Base-by-base conservation (phyloP, 768 basidiomycete species). In the Sporobolomyces phaffii region DNA sequence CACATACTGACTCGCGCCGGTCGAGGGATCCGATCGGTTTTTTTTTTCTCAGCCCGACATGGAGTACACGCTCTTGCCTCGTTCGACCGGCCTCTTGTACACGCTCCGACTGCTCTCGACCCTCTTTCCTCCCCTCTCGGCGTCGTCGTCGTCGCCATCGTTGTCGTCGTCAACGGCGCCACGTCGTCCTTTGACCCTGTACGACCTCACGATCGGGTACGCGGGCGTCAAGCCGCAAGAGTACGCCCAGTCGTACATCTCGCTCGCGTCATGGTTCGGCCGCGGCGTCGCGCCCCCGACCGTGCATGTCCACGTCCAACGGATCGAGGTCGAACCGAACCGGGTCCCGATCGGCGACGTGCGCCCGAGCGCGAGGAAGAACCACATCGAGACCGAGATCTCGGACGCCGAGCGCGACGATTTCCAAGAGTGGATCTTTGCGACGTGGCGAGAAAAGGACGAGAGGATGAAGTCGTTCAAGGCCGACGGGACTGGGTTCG, bases 181-280 rank as follows among this genome's bases (percentile, higher is more conserved):
- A n/a, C n/a, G n/a, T n/a, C n/a, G n/a, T n/a, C n/a, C n/a, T 15
- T 80, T 99, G 64, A 84, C 86, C 71, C 77, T 99, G 17, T 80
- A 98, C n/a, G 96, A 98, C 76, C 80, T 96, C 49, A 98, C 96
- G 0, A 81, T 94, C 68, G 84, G 87, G 31, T 99, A 99, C 78
- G 90, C 91, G 0, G 73, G 72, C 29, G 65, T 75, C 6, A 61
- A 59, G n/a, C 33, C 60, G 3, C 56, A 45, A 15, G 51, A 51
- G 10, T 73, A 74, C 69, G 72, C 69, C 15, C 72, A 75, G 47
- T 65, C 64, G 33, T 69, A 74, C 60, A 73, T 94, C 77, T 92
- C 90, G 45, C 79, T 98, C 44, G 85, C 88, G 45, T 92, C 91
- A 10, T 86, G 96, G 67, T 96, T 94, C 78, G 81, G 87, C 63